Conservation (phyloP, 148 eudicot genomes). For the Rhododendron ovatum region DNA sequence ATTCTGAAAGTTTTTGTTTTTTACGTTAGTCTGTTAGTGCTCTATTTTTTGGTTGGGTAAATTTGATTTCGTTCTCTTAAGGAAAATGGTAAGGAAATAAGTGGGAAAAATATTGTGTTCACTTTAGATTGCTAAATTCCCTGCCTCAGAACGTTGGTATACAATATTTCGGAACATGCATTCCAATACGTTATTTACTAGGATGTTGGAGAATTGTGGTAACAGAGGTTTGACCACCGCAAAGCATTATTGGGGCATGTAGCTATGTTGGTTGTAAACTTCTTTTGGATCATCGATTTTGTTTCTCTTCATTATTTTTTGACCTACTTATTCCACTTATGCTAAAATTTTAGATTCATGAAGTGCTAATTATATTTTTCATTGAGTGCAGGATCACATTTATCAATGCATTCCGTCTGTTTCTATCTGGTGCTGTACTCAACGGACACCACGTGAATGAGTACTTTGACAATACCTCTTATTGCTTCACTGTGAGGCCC, state of each 20-base stretch:
- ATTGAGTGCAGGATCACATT: constrained; percentile 56
- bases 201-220: neutral
- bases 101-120: neutral
- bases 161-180: neutral
- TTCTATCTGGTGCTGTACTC: constrained; percentile 68
- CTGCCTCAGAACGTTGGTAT: neutral
- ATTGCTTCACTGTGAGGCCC: constrained; percentile 72
- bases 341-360: neutral
- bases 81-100: neutral
- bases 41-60: neutral
- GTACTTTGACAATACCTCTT: constrained; percentile 40
- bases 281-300: neutral
- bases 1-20: neutral
- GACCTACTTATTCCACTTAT: neutral
- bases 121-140: neutral
- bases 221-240: neutral
- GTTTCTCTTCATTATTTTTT: neutral
- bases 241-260: neutral
- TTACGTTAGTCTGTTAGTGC: neutral
- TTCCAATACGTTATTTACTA: neutral
- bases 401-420: constrained; percentile 65
- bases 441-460: constrained; percentile 62
- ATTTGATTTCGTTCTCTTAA: neutral
- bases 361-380: neutral
- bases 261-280: neutral